Percentiles rank a stretch among this genome's conserved stretches.
Evolutionary conservation across 2,329 filamentous ascomycete species (phyloP).

Genomic region (Scopulariopsis brevicaulis): DNA sequence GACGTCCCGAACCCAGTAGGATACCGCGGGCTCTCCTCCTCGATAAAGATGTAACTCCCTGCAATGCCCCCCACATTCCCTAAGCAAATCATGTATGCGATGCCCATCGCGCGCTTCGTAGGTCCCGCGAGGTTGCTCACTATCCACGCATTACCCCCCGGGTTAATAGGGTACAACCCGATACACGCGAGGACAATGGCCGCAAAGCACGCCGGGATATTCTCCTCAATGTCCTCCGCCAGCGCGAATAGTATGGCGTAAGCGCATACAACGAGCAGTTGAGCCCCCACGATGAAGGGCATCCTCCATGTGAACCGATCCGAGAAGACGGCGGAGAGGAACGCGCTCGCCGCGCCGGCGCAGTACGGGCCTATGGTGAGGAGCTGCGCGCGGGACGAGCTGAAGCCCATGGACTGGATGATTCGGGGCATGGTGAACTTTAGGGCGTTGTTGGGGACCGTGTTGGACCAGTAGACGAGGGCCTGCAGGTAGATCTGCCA

Average conservation of each 20-base stretch:
- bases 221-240: slow-evolving; percentile 10
- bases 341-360: not conserved
- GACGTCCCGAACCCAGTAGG: slow-evolving; percentile 22
- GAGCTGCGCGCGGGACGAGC: slow-evolving; percentile 14
- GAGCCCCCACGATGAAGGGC: slow-evolving; percentile 19
- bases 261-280: slow-evolving; percentile 16
- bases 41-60: slow-evolving; percentile 4
- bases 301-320: slow-evolving; percentile 20
- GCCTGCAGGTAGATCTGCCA: slow-evolving; percentile 29
- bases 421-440: slow-evolving; percentile 25
- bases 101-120: slow-evolving; percentile 17
- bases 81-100: slow-evolving; percentile 14
- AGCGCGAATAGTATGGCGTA: slow-evolving; percentile 13
- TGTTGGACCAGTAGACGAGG: slow-evolving; percentile 25
- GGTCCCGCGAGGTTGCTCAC: slow-evolving; percentile 16
- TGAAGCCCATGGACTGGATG: slow-evolving; percentile 27
- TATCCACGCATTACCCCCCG: slow-evolving; percentile 17
- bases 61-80: slow-evolving; percentile 3
- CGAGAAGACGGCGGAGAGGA: slow-evolving; percentile 13
- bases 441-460: slow-evolving; percentile 20
- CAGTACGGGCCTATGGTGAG: not conserved
- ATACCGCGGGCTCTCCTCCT: slow-evolving; percentile 17
- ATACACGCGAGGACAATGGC: not conserved
- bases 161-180: slow-evolving; percentile 4
- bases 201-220: slow-evolving; percentile 11